Base-by-base conservation (phyloP, 148 eudicot species). In the Fagopyrum tataricum region DNA sequence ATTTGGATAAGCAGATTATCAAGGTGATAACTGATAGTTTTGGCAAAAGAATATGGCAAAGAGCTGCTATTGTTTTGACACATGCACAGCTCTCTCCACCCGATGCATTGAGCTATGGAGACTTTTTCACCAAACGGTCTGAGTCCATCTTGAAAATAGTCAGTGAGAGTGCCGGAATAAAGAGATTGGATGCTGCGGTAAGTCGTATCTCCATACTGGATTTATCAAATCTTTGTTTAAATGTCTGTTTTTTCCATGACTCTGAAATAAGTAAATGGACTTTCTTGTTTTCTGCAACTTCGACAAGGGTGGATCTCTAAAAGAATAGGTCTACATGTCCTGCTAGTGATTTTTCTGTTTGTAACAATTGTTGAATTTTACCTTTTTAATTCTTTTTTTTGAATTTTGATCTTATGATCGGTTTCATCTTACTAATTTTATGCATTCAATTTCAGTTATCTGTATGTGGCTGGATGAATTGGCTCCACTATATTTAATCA, bases 41-140 rank as follows among this genome's bases (percentile, higher is more conserved):
- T 83, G 99, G 99, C 42, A 90, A 85, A 76, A 82, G 70, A 74
- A 91, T 95, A 80, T 95, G 99, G 99, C 80, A 74, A 37, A 83
- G 91, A 81, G 97, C 96, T 75, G 64, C 86, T 72, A 81, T 95
- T 58, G 92, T 95, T 78, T 85, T 95, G 39, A 92, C 96, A 59
- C 99, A 95, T 89, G 99, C 97, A 76, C 99, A 92, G 74, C 87
- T 95, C 72, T 90, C 97, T 17, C 99, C 99, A 37, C 97, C 97
- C 0, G 99, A 95, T 86, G 94, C 86, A 47, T 89, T 95, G 87
- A 85, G 85, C 55, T 92, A 92, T 72, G 97, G 89, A 51, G 99
- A 92, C 8, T 95, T 92, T 74, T 74, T 90, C 40, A 44, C 82
- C 46, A 88, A 78, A 84, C 86, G 99, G 87, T 92, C 99, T 3